Evolutionary conservation across 768 basidiomycete genomes (phyloP).

Genomic region (Leccinum disarticulatum): DNA sequence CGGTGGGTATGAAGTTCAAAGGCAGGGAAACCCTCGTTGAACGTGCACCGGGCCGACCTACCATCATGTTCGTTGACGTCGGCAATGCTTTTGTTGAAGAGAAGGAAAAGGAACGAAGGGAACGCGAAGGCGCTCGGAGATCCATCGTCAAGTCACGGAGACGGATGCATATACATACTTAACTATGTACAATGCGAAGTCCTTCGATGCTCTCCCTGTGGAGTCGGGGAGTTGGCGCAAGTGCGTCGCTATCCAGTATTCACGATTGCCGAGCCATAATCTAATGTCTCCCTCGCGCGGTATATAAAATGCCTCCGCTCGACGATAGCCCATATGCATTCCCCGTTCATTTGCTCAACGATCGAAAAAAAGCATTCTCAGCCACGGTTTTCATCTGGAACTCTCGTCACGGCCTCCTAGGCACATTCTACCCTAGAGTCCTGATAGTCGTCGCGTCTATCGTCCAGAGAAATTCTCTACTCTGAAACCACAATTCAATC

Average conservation of each 20-base stretch:
- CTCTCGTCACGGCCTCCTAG: background rate
- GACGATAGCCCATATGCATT: background rate
- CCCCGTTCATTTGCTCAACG: background rate
- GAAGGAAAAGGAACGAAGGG: conserved; percentile 50
- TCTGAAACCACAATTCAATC: background rate
- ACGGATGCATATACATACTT: conserved; percentile 15
- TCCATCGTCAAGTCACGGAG: conserved; percentile 34
- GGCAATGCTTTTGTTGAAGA: conserved; percentile 68
- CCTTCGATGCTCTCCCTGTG: no score
- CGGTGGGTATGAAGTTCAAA: conserved; percentile 38
- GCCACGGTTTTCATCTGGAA: background rate
- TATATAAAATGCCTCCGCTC: background rate
- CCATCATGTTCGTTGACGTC: conserved; percentile 70
- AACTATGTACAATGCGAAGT: no score
- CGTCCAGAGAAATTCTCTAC: background rate
- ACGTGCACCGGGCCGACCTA: conserved; percentile 46
- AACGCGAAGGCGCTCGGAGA: conserved; percentile 50
- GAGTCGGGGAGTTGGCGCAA: no score
- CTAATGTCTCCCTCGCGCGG: no score
- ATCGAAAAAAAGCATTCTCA: background rate
- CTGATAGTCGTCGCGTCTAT: background rate
- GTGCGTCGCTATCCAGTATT: background rate
- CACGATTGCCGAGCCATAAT: background rate
- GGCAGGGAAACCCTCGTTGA: conserved; percentile 38
- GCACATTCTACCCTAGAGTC: background rate